Evolutionary conservation across 2,329 filamentous ascomycete genomes (phyloP), one percentile per base, ranked within the genome.

Genomic region (Thielaviopsis populi): DNA sequence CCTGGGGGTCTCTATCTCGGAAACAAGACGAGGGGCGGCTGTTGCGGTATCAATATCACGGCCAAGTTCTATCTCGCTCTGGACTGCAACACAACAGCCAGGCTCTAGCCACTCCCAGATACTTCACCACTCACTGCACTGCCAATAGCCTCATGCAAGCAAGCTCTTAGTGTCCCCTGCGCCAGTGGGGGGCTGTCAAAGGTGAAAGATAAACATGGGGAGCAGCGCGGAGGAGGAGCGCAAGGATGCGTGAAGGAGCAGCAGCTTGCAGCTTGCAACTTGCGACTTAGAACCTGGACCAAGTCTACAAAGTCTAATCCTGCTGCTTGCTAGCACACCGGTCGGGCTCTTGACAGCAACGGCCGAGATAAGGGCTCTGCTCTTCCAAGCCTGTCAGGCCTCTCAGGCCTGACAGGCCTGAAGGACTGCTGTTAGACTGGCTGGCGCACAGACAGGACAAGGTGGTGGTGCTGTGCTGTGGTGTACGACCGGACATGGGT

Each of bases 61-160:
- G 50, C 27, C 50, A 56, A 56, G 50, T 56, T 37, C 50, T 56
- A 56, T 56, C 50, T 56, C 50, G 30, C 50, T 56, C 50, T n/a
- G 50, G 24, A 5, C 15, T 46, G n/a, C 33, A 19, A 19, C 42
- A 24, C 19, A 11, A 7, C 46, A 48, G 19, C 19, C 46, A 19
- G n/a, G 6, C 46, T 24, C 19, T 27, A 37, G 1, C 42, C 8
- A 46, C 42, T n/a, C 42, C n/a, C 17, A n/a, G 15, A n/a, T 37
- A 27, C 50, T n/a, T n/a, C 17, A 17, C 27, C 2, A 56, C n/a
- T 27, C 50, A 22, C 24, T n/a, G 10, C 50, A 22, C 24, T n/a
- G 10, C 7, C 7, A 56, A 19, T 30, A 56, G 17, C 50, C n/a
- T 27, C 7, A 56, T 46, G 17, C 30, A 56, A 4, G 24, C 50